Base-by-base conservation (phyloP, 257 asterid species). In the Przewalskia tangutica region DNA sequence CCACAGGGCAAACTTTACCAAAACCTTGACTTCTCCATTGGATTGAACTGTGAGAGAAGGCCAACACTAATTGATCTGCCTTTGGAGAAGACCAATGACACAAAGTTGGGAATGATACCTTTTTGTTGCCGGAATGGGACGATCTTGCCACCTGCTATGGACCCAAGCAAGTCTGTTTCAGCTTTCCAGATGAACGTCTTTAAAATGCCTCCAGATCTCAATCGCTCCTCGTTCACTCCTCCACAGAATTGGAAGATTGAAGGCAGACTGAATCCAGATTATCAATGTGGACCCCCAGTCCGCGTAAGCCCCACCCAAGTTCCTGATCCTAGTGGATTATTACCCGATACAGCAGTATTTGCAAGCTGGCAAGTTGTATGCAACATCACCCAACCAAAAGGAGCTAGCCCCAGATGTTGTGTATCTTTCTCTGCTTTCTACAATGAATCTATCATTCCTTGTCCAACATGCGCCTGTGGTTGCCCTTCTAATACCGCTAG, bases 331-430 rank as follows among this genome's bases (percentile, higher is more conserved):
- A 87, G 89, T 9, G 88, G 85, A 6, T 82, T 87, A 20, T 83
- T 91, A 12, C 86, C 97, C 0, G 66, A 82, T 5, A 59, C 92
- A 1, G 64, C 92, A 3, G 97, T 95, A 0, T 79, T 95, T 23
- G 95, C 97, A 2, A 95, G 97, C 85, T 95, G 98, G 98, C 99
- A 95, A 82, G 93, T 95, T 59, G 95, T 93, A 2, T 95, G 99
- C 89, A 95, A 94, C 77, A 94, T 95, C 56, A 94, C 98, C 0
- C 93, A 89, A 59, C 87, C 90, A 5, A 87, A 88, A 81, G 91
- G 87, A 2, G 89, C 89, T 0, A 93, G 88, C 88, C 97, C 97
- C 1, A 87, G 94, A 23, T 95, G 99, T 83, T 95, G 99, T 2
- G 98, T 95, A 0, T 95, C 99, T 3, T 95, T 94, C 77, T 95